Base-by-base conservation (phyloP, 352 stramenopile species). In the Globisporangium cederbergense region DNA sequence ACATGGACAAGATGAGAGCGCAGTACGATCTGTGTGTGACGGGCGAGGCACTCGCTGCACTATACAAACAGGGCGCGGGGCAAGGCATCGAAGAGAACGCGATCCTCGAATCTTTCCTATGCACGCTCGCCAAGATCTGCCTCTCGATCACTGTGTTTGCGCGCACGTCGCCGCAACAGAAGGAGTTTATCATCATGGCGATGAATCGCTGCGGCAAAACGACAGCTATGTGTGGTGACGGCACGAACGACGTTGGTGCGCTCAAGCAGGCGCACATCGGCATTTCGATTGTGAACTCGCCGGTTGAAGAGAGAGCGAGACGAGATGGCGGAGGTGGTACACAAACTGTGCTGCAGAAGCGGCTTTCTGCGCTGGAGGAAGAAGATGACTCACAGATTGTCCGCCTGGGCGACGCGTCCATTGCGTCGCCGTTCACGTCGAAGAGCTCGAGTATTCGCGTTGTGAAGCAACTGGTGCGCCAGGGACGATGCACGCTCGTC, bases 401-500 rank as follows among this genome's bases (percentile, higher is more conserved):
- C 0, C 94, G 96, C 61, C 78, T 98, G 50, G 96, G 97, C 3
- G 96, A 99, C 78, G 97, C 97, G 2, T 98, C 91, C 1, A 97
- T 99, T 49, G 97, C 97, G 18, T 98, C 96, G 38, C 97, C 97
- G 0, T 99, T 99, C 76, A 99, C 97, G 6, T 96, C 90, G 40
- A 76, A 91, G 86, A 73, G 95, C 81, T 78, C 93, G 75, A 86
- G 75, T 38, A 83, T 92, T 25, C 71, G 70, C 38, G 76, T 86
- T 18, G 70, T 70, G 51, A 91, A 97, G 55, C 84, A 98, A 56
- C 89, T 99, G 22, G 67, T 99, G 18, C 88, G 94, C 59, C 97
- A 99, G 71, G 96, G 95, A 16, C 77, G 97, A 46, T 99, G 97
- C 65, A 99, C 91, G 32, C 83, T 98, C 43, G 95, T 98, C n/a